phyloP scores from a whole-genome alignment of 768 basidiomycete genomes.

The Mrakia hoshinonis region DNA sequence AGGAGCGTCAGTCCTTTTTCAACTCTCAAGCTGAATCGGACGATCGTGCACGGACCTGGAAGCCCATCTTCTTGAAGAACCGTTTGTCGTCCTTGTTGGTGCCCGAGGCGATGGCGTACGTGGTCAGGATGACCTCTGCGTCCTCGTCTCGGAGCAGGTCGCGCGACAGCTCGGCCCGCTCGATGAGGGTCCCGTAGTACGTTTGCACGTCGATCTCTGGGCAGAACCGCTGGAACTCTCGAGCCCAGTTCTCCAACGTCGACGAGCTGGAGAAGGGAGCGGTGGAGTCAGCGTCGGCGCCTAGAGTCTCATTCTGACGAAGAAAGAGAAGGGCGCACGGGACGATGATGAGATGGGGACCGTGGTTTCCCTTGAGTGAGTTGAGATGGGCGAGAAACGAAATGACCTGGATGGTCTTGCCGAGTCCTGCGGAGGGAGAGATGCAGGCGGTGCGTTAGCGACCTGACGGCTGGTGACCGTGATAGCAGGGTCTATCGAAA shows the following conservation, averaged over 20 bases:
- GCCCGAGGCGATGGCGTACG: slow-evolving; percentile 88
- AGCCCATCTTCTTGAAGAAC: slow-evolving; percentile 69
- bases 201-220: slow-evolving; percentile 76
- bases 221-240: slow-evolving; percentile 87
- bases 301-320: background rate
- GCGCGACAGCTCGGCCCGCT: slow-evolving; percentile 55
- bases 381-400: slow-evolving; percentile 86
- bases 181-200: slow-evolving; percentile 89
- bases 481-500: background rate
- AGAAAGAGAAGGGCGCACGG: slow-evolving; percentile 56
- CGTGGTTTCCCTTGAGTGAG: slow-evolving; percentile 54
- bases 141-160: slow-evolving; percentile 49
- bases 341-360: slow-evolving; percentile 88
- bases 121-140: slow-evolving; percentile 91
- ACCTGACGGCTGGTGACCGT: slow-evolving; percentile 4
- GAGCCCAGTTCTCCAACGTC: slow-evolving; percentile 95
- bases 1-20: background rate
- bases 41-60: slow-evolving; percentile 61
- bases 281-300: background rate
- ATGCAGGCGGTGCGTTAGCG: background rate
- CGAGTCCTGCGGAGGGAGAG: slow-evolving; percentile 57
- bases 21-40: background rate
- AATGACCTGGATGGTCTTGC: slow-evolving; percentile 98
- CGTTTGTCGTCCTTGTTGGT: slow-evolving; percentile 82
- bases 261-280: slow-evolving; percentile 56